Percentiles rank a stretch among this genome's conserved stretches.
Evolutionary conservation across 768 basidiomycete species (phyloP).

Genomic region (Udeniomyces megalosporus): DNA sequence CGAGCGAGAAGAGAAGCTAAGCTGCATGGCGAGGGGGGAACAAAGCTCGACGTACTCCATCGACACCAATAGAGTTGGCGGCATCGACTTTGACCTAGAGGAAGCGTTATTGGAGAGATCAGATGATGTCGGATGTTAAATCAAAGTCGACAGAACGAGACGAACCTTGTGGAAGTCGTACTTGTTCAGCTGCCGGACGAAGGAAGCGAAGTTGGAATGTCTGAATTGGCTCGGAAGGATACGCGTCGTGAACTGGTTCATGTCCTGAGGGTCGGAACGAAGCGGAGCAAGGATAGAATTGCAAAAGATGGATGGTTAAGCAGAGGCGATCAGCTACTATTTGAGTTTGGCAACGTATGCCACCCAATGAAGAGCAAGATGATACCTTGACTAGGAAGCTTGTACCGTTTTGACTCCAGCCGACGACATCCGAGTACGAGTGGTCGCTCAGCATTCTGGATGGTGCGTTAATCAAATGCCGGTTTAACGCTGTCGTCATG

Average conservation of each 20-base stretch:
- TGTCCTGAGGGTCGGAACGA: conserved; percentile 39
- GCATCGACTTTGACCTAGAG: conserved; percentile 59
- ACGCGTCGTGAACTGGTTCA: conserved; percentile 84
- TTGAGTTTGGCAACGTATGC: no score
- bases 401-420: conserved; percentile 69
- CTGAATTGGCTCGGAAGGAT: conserved; percentile 56
- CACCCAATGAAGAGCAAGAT: neutral
- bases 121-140: conserved; percentile 25
- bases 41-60: conserved; percentile 33
- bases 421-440: conserved; percentile 52
- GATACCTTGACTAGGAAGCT: conserved; percentile 70
- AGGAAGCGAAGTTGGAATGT: conserved; percentile 83
- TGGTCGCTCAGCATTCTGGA: conserved; percentile 75
- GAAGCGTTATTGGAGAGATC: conserved; percentile 9
- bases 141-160: no score
- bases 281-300: neutral
- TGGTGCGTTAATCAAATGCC: neutral
- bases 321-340: no score
- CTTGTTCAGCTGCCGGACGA: conserved; percentile 86
- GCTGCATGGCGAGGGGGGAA: neutral
- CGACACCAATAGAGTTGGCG: conserved; percentile 48
- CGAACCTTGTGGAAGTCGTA: conserved; percentile 86
- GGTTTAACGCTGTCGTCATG: no score
- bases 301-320: no score
- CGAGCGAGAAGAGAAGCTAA: neutral